phyloP scores from a whole-genome alignment of 2,329 filamentous ascomycete genomes.

The Ceratocystis variospora region DNA sequence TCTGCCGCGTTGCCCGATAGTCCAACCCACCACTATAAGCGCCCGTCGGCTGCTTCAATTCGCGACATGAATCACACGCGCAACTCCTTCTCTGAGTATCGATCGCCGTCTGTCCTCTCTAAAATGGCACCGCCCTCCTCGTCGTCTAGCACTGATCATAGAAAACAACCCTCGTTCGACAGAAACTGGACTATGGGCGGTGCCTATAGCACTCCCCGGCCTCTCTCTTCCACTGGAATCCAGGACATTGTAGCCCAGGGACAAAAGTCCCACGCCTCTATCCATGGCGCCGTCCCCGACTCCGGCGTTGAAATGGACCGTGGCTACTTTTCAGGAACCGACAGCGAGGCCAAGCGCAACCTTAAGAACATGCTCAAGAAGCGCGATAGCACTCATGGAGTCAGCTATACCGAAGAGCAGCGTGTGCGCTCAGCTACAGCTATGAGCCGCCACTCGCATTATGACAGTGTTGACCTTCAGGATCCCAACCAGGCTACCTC shows the following conservation, averaged over 20 bases:
- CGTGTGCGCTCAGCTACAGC: slow-evolving; percentile 50
- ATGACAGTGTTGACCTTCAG: slow-evolving; percentile 60
- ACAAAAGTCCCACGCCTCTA: slow-evolving; percentile 22
- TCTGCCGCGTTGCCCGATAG: slow-evolving; percentile 29
- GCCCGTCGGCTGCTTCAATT: slow-evolving; percentile 69
- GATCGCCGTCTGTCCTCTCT: slow-evolving; percentile 72
- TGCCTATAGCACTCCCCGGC: slow-evolving; percentile 29
- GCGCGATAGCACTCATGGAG: slow-evolving; percentile 39
- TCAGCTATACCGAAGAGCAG: slow-evolving; percentile 63
- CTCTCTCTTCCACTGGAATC: slow-evolving; percentile 40
- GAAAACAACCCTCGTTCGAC: slow-evolving; percentile 56
- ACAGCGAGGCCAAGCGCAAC: slow-evolving; percentile 51
- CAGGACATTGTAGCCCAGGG: slow-evolving; percentile 28
- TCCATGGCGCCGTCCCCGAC: slow-evolving; percentile 29
- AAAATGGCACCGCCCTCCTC: slow-evolving; percentile 37
- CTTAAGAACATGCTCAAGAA: slow-evolving; percentile 67
- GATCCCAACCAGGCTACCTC: slow-evolving; percentile 45
- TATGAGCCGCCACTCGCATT: slow-evolving; percentile 59
- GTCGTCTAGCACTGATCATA: slow-evolving; percentile 30
- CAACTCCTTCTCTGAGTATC: slow-evolving; percentile 19
- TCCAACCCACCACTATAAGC: slow-evolving; percentile 33
- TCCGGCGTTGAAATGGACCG: slow-evolving; percentile 56
- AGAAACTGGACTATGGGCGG: slow-evolving; percentile 53
- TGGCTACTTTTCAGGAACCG: slow-evolving; percentile 86
- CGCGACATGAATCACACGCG: slow-evolving; percentile 72